phyloP scores from a whole-genome alignment of 371 early-diverging fungal species.

The Saksenaea oblongispora region DNA sequence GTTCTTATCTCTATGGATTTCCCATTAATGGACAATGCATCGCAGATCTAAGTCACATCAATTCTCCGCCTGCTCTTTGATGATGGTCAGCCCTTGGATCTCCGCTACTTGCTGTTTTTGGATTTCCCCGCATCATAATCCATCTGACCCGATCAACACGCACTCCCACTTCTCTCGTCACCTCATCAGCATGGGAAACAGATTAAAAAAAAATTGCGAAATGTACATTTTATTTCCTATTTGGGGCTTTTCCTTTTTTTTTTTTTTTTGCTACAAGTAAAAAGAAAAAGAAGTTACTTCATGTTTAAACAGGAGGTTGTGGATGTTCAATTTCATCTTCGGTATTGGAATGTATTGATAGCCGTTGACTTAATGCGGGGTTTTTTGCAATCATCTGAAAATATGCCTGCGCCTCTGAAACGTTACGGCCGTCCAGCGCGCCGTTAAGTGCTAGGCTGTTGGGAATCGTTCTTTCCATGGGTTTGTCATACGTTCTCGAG shows the following conservation, averaged over 20 bases:
- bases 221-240: too few species aligned
- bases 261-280: not conserved
- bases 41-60: conserved; percentile 2
- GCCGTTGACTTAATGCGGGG: not conserved
- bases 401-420: not conserved
- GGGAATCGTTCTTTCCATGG: not conserved
- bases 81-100: not conserved
- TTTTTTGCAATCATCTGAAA: not conserved
- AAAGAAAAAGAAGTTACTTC: not conserved
- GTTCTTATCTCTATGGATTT: not conserved
- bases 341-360: not conserved
- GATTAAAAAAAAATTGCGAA: too few species aligned
- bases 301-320: not conserved
- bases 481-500: not conserved
- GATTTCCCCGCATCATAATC: not conserved
- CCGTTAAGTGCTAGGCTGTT: not conserved
- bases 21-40: conserved; percentile 6
- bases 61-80: not conserved
- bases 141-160: too few species aligned
- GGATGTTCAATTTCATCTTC: not conserved
- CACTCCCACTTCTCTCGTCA: too few species aligned
- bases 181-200: too few species aligned
- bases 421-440: not conserved
- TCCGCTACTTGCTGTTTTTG: not conserved
- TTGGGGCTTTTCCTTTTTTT: too few species aligned